These are phyloP conservation scores for Leptographium procerum DNA, from an alignment of 2,329 filamentous ascomycete genomes.

Conservation along the genomic window DNA sequence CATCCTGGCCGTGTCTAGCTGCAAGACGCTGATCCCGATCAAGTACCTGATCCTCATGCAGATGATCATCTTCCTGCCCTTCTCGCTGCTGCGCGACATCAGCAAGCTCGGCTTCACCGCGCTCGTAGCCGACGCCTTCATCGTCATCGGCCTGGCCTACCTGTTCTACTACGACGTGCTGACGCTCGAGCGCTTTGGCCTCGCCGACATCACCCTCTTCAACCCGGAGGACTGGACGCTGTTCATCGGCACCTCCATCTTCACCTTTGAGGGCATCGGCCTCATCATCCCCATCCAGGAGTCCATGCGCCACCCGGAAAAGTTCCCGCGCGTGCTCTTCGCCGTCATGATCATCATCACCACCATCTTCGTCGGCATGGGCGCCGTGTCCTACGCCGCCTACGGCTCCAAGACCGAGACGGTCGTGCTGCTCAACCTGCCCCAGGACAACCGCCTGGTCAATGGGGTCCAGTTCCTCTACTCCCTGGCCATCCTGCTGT, in stretches of 20 bases:
- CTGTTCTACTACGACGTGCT: slow-evolving; percentile 91
- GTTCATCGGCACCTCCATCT: slow-evolving; percentile 97
- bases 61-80: slow-evolving; percentile 86
- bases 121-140: slow-evolving; percentile 86
- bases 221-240: slow-evolving; percentile 89
- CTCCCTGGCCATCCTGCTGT: slow-evolving; percentile 92
- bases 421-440: slow-evolving; percentile 89
- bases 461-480: slow-evolving; percentile 95
- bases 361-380: slow-evolving; percentile 79
- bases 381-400: slow-evolving; percentile 87
- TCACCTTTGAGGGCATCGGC: slow-evolving; percentile 96
- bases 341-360: slow-evolving; percentile 94
- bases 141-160: slow-evolving; percentile 82
- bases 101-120: slow-evolving; percentile 95
- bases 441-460: slow-evolving; percentile 89
- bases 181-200: slow-evolving; percentile 63
- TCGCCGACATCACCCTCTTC: slow-evolving; percentile 82
- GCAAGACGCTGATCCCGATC: slow-evolving; percentile 74
- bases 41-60: slow-evolving; percentile 88
- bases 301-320: slow-evolving; percentile 82
- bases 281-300: slow-evolving; percentile 97
- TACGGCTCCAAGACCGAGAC: slow-evolving; percentile 94
- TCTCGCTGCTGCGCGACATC: slow-evolving; percentile 90
- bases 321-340: slow-evolving; percentile 81
- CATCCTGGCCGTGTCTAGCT: slow-evolving; percentile 80